These are phyloP conservation scores for Otatea glauca DNA, from an alignment of 176 grass and related monocot genomes.

Conservation along the genomic window DNA sequence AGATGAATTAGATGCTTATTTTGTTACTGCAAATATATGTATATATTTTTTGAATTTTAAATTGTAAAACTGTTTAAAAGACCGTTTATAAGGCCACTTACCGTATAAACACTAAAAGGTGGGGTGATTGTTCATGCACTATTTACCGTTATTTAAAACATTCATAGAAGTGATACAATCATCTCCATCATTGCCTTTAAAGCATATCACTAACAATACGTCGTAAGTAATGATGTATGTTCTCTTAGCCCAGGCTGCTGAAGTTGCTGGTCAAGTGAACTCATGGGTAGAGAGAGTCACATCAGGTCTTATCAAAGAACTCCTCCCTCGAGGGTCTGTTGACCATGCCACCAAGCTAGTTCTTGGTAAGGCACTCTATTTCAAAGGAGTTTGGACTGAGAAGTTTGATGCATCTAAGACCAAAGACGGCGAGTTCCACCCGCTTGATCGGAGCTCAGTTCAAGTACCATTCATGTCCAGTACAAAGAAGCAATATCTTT, in stretches of 20 bases:
- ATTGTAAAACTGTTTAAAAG: too few species aligned
- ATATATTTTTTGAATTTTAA: too few species aligned
- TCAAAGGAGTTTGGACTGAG: conserved; percentile 74
- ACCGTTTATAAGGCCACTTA: too few species aligned
- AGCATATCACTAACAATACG: too few species aligned
- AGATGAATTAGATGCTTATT: too few species aligned
- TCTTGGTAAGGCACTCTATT: conserved; percentile 82
- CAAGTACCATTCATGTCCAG: conserved; percentile 74
- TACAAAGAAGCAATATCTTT: conserved; percentile 56
- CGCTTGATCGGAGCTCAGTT: conserved; percentile 64
- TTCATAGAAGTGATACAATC: too few species aligned
- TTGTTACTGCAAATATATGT: too few species aligned
- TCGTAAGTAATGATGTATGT: conserved; percentile 16
- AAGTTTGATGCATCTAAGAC: conserved; percentile 74
- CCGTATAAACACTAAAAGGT: too few species aligned
- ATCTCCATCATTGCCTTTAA: too few species aligned
- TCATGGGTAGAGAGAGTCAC: conserved; percentile 72
- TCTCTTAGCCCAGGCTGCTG: conserved; percentile 56
- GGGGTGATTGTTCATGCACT: too few species aligned
- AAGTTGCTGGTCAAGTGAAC: conserved; percentile 66
- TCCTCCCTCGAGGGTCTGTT: conserved; percentile 64
- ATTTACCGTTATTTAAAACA: too few species aligned
- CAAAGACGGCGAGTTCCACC: conserved; percentile 54
- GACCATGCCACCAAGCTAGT: conserved; percentile 59
- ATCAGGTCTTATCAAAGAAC: conserved; percentile 66